Percentiles rank a stretch among this genome's conserved stretches.
These are phyloP conservation scores for Oxyria digyna DNA, from an alignment of 148 eudicot genomes.

Conservation along the genomic window DNA sequence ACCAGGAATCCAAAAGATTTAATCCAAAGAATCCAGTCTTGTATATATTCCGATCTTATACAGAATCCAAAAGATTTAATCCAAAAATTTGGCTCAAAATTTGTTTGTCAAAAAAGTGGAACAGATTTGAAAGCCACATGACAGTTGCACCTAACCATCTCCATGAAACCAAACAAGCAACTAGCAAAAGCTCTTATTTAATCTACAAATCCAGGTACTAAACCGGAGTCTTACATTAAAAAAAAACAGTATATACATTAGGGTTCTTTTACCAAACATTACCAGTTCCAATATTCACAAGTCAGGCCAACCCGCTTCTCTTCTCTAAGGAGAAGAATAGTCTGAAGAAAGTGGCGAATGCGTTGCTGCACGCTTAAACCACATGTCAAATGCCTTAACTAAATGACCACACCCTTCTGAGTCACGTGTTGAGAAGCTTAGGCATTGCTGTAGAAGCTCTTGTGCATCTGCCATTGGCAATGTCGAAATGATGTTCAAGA, in stretches of 20 bases:
- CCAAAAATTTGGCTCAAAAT: too few species aligned
- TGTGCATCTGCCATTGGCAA: slow-evolving; percentile 67
- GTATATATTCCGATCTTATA: too few species aligned
- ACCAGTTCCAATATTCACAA: not conserved
- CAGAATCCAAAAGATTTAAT: too few species aligned
- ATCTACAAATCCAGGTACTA: not conserved
- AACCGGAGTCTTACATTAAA: not conserved
- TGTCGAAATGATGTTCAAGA: slow-evolving; percentile 67
- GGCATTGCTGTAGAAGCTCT: slow-evolving; percentile 71
- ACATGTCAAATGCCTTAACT: slow-evolving; percentile 64
- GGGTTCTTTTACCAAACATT: not conserved
- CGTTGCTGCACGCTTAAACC: slow-evolving; percentile 84
- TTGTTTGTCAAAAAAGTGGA: too few species aligned
- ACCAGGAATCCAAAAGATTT: too few species aligned
- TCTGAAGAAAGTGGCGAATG: slow-evolving; percentile 15
- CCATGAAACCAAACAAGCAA: not conserved
- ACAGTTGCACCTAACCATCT: not conserved
- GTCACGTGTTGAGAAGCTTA: slow-evolving; percentile 77
- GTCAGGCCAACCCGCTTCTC: not conserved
- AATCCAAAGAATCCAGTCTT: too few species aligned
- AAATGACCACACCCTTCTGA: slow-evolving; percentile 72
- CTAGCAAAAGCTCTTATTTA: not conserved
- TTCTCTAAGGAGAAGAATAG: not conserved
- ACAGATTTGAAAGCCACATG: not conserved
- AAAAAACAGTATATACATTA: not conserved